Conservation (phyloP, 2,329 filamentous ascomycete species). For the Calycina marina region DNA sequence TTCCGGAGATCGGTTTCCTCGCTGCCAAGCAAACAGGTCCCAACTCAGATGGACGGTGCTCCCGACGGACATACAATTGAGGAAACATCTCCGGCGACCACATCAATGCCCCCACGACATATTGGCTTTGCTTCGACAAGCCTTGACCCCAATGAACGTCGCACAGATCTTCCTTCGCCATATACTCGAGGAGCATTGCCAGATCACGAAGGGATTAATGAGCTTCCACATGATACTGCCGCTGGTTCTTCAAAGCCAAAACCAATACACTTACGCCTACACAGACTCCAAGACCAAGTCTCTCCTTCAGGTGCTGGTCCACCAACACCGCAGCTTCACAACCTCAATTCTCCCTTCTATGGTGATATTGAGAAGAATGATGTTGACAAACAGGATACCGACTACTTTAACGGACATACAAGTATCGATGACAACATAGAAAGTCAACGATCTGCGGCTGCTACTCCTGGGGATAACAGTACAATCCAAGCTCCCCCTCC, state of each 20-base stretch:
- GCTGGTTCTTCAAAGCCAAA: neutral
- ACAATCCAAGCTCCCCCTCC: neutral
- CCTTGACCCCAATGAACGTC: constrained; percentile 6
- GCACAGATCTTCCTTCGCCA: neutral
- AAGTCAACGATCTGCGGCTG: neutral
- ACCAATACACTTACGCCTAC: neutral
- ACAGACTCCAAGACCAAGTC: constrained; percentile 5
- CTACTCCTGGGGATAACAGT: neutral
- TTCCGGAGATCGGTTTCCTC: neutral
- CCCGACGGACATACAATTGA: neutral
- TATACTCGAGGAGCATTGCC: neutral
- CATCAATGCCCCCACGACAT: constrained; percentile 22
- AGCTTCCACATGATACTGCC: neutral
- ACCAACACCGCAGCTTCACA: constrained; percentile 23
- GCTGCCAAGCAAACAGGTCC: neutral
- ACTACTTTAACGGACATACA: neutral
- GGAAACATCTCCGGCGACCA: neutral
- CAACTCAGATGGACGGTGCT: neutral
- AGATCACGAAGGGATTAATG: neutral
- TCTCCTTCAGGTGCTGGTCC: constrained; percentile 13
- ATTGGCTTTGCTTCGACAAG: constrained; percentile 38
- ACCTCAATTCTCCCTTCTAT: constrained; percentile 25
- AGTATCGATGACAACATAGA: constrained; percentile 7
- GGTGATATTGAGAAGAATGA: constrained; percentile 11
- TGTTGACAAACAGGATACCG: constrained; percentile 6